Conservation (phyloP, 306 rosid genomes). For the Abrus precatorius region DNA sequence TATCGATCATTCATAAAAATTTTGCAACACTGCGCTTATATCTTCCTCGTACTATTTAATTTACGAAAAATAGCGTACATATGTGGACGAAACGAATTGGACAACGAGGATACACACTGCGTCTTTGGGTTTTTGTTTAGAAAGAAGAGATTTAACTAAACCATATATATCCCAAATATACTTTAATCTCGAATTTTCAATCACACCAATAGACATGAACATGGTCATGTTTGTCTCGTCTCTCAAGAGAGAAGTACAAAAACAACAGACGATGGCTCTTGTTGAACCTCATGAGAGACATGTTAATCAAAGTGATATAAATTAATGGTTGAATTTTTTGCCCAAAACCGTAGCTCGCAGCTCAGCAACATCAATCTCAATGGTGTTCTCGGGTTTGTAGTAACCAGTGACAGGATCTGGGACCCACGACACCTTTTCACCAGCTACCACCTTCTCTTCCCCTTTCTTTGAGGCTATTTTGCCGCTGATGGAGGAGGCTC, state of each 20-base stretch:
- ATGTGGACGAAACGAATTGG: not conserved
- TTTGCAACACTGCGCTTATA: not conserved
- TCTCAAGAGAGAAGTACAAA: not conserved
- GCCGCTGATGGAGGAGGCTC: slow-evolving; percentile 50
- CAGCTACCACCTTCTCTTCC: slow-evolving; percentile 51
- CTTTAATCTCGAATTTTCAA: not conserved
- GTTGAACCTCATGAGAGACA: not conserved
- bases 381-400: slow-evolving; percentile 77
- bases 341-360: slow-evolving; percentile 60
- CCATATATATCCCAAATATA: too few species aligned
- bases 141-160: not conserved
- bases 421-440: slow-evolving; percentile 82
- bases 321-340: slow-evolving; percentile 50
- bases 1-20: not conserved
- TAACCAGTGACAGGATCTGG: slow-evolving; percentile 90
- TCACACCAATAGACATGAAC: not conserved
- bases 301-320: not conserved
- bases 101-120: too few species aligned
- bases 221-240: not conserved
- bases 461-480: slow-evolving; percentile 59
- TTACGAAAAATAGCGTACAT: not conserved
- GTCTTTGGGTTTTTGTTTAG: not conserved
- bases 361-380: slow-evolving; percentile 80
- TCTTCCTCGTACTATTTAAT: not conserved
- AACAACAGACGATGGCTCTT: too few species aligned